Percentiles rank a stretch among this genome's conserved stretches.
These are phyloP conservation scores for Phytophthora cryptogea DNA, from an alignment of 352 stramenopile genomes.

Conservation along the genomic window DNA sequence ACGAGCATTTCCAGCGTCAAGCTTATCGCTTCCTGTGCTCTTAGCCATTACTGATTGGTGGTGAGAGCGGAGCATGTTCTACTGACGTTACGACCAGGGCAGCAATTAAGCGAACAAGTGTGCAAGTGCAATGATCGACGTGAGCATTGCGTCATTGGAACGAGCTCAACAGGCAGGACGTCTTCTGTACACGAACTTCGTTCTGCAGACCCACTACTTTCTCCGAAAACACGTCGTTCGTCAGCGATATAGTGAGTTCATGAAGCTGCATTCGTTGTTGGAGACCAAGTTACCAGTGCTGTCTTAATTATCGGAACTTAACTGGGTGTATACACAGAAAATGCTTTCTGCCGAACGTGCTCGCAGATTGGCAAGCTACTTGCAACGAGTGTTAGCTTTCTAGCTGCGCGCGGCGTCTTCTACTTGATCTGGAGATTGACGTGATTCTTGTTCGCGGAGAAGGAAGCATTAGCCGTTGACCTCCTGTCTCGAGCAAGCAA, in stretches of 20 bases:
- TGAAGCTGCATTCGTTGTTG: slow-evolving; percentile 47
- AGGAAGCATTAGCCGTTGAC: slow-evolving; percentile 56
- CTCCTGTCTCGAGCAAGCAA: slow-evolving; percentile 29
- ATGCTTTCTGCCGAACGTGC: slow-evolving; percentile 41
- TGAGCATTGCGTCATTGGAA: slow-evolving; percentile 66
- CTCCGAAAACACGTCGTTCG: slow-evolving; percentile 69
- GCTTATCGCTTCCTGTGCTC: slow-evolving; percentile 69
- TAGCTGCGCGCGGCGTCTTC: slow-evolving; percentile 56
- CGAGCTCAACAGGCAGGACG: slow-evolving; percentile 52
- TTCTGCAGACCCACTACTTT: slow-evolving; percentile 73
- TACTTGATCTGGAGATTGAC: slow-evolving; percentile 69
- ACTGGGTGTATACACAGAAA: slow-evolving; percentile 49
- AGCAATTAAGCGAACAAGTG: slow-evolving; percentile 36
- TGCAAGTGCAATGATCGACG: slow-evolving; percentile 65
- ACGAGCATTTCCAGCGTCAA: slow-evolving; percentile 57
- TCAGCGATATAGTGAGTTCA: slow-evolving; percentile 69
- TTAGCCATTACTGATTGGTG: slow-evolving; percentile 41
- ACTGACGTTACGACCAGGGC: slow-evolving; percentile 34
- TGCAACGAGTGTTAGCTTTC: slow-evolving; percentile 55
- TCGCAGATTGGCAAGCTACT: slow-evolving; percentile 44
- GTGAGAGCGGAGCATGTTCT: slow-evolving; percentile 48
- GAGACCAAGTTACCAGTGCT: slow-evolving; percentile 54
- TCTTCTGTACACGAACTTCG: slow-evolving; percentile 78
- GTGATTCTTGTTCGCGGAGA: slow-evolving; percentile 49
- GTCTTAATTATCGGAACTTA: slow-evolving; percentile 48